Evolutionary conservation across 495 filamentous ascomycete species (phyloP).

Genomic region (Hyaloscypha hepaticicola): DNA sequence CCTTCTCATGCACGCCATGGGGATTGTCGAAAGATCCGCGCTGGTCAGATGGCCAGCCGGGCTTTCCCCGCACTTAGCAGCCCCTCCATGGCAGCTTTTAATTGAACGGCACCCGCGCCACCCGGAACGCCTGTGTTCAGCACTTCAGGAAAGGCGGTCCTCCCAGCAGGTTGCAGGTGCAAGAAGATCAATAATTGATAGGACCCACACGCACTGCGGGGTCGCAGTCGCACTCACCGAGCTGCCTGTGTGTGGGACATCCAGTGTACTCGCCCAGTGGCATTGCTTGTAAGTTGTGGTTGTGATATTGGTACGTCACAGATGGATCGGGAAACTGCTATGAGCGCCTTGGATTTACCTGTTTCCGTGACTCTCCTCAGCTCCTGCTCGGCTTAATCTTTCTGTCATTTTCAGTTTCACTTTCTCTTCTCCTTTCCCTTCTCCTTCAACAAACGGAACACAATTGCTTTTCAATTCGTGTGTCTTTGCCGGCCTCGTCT

Average conservation of each 20-base stretch:
- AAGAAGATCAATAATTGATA: not conserved
- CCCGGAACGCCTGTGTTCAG: conserved; percentile 8
- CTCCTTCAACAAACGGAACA: not conserved
- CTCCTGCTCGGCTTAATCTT: not conserved
- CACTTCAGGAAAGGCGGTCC: not conserved
- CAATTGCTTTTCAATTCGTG: not conserved
- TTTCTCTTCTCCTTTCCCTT: not conserved
- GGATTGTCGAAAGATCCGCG: not conserved
- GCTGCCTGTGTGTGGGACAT: not conserved
- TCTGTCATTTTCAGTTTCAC: not conserved
- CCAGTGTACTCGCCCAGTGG: not conserved
- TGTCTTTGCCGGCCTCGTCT: not conserved
- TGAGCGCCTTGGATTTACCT: not conserved
- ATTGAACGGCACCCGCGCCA: conserved; percentile 1
- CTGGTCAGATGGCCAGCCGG: not conserved
- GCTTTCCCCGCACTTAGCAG: conserved; percentile 8
- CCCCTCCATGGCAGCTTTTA: not conserved
- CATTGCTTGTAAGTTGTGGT: not conserved
- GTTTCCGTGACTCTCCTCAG: not conserved
- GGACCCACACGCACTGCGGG: not conserved
- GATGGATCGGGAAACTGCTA: not conserved
- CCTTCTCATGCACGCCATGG: not conserved
- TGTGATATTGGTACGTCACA: not conserved
- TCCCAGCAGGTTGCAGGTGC: not conserved
- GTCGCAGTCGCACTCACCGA: not conserved